Percentiles rank a stretch among this genome's conserved stretches.
Conservation (phyloP, 2,329 filamentous ascomycete genomes). For the Xylariaceae sp. region DNA sequence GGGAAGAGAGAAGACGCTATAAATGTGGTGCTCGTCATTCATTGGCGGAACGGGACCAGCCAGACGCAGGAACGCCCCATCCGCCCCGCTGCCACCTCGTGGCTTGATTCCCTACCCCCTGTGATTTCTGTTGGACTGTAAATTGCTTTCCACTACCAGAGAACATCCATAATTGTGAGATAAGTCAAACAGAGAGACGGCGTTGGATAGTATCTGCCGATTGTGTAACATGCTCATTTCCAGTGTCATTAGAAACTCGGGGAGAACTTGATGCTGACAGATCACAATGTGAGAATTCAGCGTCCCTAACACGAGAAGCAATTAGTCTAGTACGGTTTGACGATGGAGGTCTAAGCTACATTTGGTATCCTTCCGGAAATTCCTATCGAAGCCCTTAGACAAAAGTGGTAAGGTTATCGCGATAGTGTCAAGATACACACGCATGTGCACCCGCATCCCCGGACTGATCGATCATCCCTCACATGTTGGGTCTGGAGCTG, state of each 20-base stretch:
- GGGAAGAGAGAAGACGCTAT: background rate
- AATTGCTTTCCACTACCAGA: no score
- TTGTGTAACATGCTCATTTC: no score
- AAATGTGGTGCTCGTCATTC: background rate
- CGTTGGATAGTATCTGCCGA: no score
- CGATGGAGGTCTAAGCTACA: background rate
- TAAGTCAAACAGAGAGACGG: background rate
- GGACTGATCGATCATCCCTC: constrained; percentile 3
- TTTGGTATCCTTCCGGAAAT: constrained; percentile 4
- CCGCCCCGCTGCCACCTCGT: constrained; percentile 1
- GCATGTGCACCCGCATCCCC: background rate
- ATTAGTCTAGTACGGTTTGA: no score
- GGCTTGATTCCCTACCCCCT: constrained; percentile 3
- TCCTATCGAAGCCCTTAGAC: background rate
- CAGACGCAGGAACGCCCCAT: constrained; percentile 11
- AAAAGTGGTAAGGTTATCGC: background rate
- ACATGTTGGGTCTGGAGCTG: background rate
- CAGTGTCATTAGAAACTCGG: no score
- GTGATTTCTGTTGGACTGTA: no score
- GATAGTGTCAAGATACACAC: background rate
- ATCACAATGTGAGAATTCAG: no score
- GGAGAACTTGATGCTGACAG: no score
- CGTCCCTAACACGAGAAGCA: no score
- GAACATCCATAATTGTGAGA: background rate
- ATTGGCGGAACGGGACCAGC: background rate